These are phyloP conservation scores for Teratosphaeria pseudoeucalypti DNA, from an alignment of 2,329 filamentous ascomycete genomes.

Conservation along the genomic window DNA sequence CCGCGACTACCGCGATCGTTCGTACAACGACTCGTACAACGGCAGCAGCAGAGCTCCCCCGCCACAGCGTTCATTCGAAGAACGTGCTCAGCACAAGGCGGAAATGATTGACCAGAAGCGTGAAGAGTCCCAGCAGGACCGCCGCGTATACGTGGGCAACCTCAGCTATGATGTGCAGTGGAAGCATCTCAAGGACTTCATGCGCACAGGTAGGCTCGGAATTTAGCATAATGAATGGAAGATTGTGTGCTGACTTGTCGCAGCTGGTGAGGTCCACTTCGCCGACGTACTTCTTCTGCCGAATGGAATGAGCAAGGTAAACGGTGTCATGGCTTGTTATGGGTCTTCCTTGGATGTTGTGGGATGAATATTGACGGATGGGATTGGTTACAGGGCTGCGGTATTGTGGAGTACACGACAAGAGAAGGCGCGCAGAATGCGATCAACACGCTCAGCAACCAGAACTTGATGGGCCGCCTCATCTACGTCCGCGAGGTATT, in stretches of 20 bases:
- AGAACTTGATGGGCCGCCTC: slow-evolving; percentile 95
- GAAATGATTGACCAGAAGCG: slow-evolving; percentile 93
- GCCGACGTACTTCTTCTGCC: slow-evolving; percentile 98
- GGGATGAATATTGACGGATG: slow-evolving; percentile 15
- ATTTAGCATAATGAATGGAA: too few relatives aligned
- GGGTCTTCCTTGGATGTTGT: slow-evolving; percentile 45
- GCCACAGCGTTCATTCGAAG: slow-evolving; percentile 61
- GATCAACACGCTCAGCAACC: slow-evolving; percentile 96
- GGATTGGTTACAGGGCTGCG: slow-evolving; percentile 1
- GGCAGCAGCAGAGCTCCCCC: slow-evolving; percentile 30
- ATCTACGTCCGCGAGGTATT: slow-evolving; percentile 95
- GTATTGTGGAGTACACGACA: slow-evolving; percentile 99
- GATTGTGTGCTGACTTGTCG: slow-evolving; percentile 8
- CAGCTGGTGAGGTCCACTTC: slow-evolving; percentile 98
- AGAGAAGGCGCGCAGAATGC: slow-evolving; percentile 98
- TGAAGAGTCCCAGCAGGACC: slow-evolving; percentile 95
- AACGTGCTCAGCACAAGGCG: slow-evolving; percentile 73
- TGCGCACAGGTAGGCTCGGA: slow-evolving; percentile 79
- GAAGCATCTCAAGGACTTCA: slow-evolving; percentile 99
- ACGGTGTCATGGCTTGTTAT: slow-evolving; percentile 77
- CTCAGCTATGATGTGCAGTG: slow-evolving; percentile 99
- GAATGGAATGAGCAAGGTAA: slow-evolving; percentile 99
- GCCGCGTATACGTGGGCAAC: slow-evolving; percentile 98
- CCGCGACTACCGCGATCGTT: slow-evolving; percentile 7
- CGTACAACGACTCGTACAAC: slow-evolving; percentile 28